Evolutionary conservation across 768 basidiomycete species (phyloP), one percentile per base, ranked within the genome.

Genomic region (Suillus plorans): DNA sequence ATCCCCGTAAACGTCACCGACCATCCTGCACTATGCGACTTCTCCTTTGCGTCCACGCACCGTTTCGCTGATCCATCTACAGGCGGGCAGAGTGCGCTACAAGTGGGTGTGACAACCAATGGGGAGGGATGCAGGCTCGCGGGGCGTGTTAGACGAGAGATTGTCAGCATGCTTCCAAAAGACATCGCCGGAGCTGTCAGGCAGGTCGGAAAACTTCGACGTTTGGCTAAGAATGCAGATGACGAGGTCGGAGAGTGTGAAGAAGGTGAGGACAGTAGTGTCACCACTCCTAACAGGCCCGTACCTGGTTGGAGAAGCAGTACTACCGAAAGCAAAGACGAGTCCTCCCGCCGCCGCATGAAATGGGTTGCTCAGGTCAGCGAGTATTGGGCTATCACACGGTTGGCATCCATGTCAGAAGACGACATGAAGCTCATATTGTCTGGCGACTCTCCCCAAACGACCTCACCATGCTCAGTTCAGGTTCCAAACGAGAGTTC

Each of bases 291-390:
- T 22, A 92, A 92, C 67, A 73, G 78, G n/a, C 91, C 90, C 1
- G 88, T 92, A 2, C 83, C 87, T 0, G 80, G 85, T 56, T 79
- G 87, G 47, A 67, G 68, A 13, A 8, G 22, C 3, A 75, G 69
- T 50, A 60, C 62, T 3, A 70, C 74, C 36, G 81, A 82, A 73
- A 81, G 76, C 4, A 75, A 69, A 9, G 50, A 67, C 2, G 89
- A 90, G 67, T 78, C 73, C 31, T 79, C 84, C 61, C 81, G 78
- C 64, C 82, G 95, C 39, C 82, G 91, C 18, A 92, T 97, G 86
- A 87, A 90, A 75, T 98, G 95, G 94, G 89, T 97, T 4, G 89
- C 94, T 0, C 97, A 98, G 74, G 86, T 99, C 69, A 96, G 94
- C 81, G 96, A 98, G 74, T 98, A 97, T 74, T 98, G 95, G 93